Base-by-base conservation (phyloP, 768 basidiomycete genomes). In the Boletus reticulatus region DNA sequence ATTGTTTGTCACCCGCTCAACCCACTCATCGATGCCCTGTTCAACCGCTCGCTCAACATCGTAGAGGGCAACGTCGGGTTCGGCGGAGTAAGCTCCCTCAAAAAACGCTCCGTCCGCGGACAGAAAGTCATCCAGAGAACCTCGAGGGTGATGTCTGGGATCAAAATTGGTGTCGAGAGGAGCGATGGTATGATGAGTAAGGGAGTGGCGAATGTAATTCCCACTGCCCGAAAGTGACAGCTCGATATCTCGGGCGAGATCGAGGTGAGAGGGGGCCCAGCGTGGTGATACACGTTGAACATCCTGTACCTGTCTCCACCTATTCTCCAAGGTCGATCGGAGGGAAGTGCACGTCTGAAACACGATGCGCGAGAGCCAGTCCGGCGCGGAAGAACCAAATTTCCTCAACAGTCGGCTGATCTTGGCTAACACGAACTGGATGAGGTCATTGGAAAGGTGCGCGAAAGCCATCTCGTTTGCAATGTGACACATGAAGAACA, bases 41-140 rank as follows among this genome's bases (percentile, higher is more conserved):
- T 67, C 56, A 48, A 76, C 68, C 9, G 62, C 57, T 2, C 29
- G 38, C 59, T 80, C 78, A 16, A 80, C 71, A 49, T 80, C 79
- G 8, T 63, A 68, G 0, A 80, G 55, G 0, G 55, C 31, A 49
- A 64, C 6, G 6, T 48, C 14, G 5, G 68, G 57, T 3, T 70
- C 68, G 0, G 43, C 20, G 24, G 11, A 1, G 34, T 57, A 54
- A 0, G 55, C 64, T 0, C 50, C 47, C 9, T 42, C 17, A 14
- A 69, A 58, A 39, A 62, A 62, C 4, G 43, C 7, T 2, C 52
- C 57, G 13, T 55, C 39, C 1, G 47, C 36, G 0, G 61, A 57
- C 19, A 69, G 39, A 39, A 67, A 69, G 13, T 66, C 38, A 3
- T 59, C 20, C 12, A 69, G 58, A 43, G 43, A 17, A 1, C 64